Base-by-base conservation (phyloP, 139 green algal genomes). In the Volvox reticuliferus region DNA sequence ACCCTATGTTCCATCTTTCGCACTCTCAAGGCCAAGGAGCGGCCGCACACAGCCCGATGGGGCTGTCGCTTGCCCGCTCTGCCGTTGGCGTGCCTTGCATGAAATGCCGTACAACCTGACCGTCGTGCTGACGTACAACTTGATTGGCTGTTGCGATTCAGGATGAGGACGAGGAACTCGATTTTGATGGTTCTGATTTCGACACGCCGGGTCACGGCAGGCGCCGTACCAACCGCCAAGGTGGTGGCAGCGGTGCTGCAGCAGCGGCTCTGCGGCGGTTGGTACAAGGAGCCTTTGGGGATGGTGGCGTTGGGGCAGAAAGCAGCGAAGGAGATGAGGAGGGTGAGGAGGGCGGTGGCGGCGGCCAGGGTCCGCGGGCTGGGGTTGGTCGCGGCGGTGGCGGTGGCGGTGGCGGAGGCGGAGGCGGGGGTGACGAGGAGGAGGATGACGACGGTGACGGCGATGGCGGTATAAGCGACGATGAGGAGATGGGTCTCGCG, bases 401-500 rank as follows among this genome's bases (percentile, higher is more conserved):
- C 37, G 50, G 80, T 67, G 55, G 44, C 28, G 65, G 3, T 19
- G 63, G 26, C 2, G 83, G 22, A 2, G 18, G 1, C 67, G 68
- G 50, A 1, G 84, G 33, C 13, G 68, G 63, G 1, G 44, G 61
- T n/a, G 85, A 82, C 9, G 85, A 83, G 0, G 85, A 73, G 2
- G 71, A 83, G 12, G 84, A 81, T 16, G 71, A 89, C 9, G 85
- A 89, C 22, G 50, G 13, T 19, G 71, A 18, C 32, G 71, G 24
- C 18, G 85, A 24, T 5, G 44, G 24, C n/a, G 85, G 30, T 5
- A n/a, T 6, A 26, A 80, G 35, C 17, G 86, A 84, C 21, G 86
- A 84, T 12, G 86, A 84, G 69, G 89, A 82, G 91, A 87, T 86
- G 32, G 82, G 55, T 32, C 55, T 84, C 75, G 77, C 63, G 28